Conservation (phyloP, 768 basidiomycete genomes). For the Leccinum aurantiacum region DNA sequence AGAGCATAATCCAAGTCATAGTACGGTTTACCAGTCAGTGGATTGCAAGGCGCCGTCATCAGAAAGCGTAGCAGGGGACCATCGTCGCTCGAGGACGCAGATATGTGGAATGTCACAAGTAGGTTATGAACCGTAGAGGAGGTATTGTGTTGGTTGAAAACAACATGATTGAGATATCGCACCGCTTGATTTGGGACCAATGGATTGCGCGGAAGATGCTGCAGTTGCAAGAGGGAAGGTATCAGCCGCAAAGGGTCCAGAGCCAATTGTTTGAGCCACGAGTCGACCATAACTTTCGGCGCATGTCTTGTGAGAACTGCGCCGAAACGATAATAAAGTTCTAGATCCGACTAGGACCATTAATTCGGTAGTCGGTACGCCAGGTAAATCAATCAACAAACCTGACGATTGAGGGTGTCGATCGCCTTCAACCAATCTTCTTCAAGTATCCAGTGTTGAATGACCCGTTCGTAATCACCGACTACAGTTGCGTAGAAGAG, state of each 20-base stretch:
- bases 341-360: constrained; percentile 64
- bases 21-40: constrained; percentile 82
- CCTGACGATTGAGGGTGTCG: constrained; percentile 88
- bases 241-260: constrained; percentile 84
- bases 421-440: constrained; percentile 92
- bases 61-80: constrained; percentile 82
- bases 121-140: constrained; percentile 93
- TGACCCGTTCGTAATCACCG: constrained; percentile 80
- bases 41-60: constrained; percentile 75
- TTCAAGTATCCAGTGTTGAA: constrained; percentile 90
- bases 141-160: constrained; percentile 78
- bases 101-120: constrained; percentile 82
- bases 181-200: constrained; percentile 82
- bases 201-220: constrained; percentile 70
- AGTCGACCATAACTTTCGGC: constrained; percentile 88
- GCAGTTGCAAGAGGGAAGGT: constrained; percentile 82
- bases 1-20: constrained; percentile 98
- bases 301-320: constrained; percentile 83
- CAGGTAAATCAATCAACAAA: constrained; percentile 27
- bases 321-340: constrained; percentile 91
- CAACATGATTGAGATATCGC: constrained; percentile 81
- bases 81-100: constrained; percentile 62
- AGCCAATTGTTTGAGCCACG: constrained; percentile 81
- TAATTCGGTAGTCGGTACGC: not conserved
- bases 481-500: constrained; percentile 83